These are phyloP conservation scores for Shiraia bambusicola DNA, from an alignment of 2,329 filamentous ascomycete genomes.

Conservation along the genomic window DNA sequence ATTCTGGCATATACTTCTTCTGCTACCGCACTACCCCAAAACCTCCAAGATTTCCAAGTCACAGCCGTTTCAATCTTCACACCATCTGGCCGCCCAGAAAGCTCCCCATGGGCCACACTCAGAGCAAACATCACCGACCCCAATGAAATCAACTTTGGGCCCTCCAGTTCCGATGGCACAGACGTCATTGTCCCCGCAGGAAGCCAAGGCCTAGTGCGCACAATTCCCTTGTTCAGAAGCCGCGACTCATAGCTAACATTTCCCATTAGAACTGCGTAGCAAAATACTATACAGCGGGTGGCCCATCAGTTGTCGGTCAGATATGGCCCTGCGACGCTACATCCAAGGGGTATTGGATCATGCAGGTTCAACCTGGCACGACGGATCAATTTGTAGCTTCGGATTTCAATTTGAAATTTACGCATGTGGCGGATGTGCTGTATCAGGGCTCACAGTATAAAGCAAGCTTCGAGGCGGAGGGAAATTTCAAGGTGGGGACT, in stretches of 20 bases:
- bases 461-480: constrained; percentile 16
- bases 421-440: constrained; percentile 17
- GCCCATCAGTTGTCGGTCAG: constrained; percentile 13
- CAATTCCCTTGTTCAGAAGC: not conserved
- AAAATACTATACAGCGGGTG: constrained; percentile 23
- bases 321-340: constrained; percentile 27
- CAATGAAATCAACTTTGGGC: constrained; percentile 22
- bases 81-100: constrained; percentile 22
- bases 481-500: constrained; percentile 15
- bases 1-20: constrained; percentile 12
- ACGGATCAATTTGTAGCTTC: constrained; percentile 4
- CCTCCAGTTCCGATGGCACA: constrained; percentile 2
- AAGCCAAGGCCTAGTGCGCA: constrained; percentile 14
- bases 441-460: constrained; percentile 16
- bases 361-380: constrained; percentile 19
- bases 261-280: constrained; percentile 25
- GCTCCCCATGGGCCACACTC: constrained; percentile 23
- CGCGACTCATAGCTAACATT: not conserved
- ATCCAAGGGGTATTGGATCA: constrained; percentile 25
- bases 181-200: constrained; percentile 18
- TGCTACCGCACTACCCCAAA: constrained; percentile 7
- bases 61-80: constrained; percentile 3
- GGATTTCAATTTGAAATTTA: constrained; percentile 29
- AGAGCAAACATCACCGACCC: constrained; percentile 30
- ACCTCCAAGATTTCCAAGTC: constrained; percentile 26